Evolutionary conservation across 306 rosid genomes (phyloP).

Genomic region (Gastrolobium bilobum): DNA sequence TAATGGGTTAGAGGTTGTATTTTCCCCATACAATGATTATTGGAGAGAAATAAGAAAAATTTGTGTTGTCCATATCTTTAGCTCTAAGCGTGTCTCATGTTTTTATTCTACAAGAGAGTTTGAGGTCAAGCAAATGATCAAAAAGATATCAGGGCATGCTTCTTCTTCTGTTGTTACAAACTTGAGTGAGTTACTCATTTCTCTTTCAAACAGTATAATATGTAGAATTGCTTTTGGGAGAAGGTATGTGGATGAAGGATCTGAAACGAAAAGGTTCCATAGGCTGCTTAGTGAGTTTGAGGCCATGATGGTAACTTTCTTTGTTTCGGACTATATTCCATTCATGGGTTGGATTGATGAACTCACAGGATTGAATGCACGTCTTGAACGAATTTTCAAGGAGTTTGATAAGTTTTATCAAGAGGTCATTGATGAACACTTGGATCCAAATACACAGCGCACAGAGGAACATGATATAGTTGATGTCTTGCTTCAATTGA

Average conservation of each 20-base stretch:
- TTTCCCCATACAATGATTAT: slow-evolving; percentile 47
- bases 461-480: neutral
- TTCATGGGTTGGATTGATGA: slow-evolving; percentile 56
- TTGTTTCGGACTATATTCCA: slow-evolving; percentile 47
- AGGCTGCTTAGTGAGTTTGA: slow-evolving; percentile 37
- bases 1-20: slow-evolving; percentile 46
- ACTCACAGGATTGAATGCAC: slow-evolving; percentile 29
- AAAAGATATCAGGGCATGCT: slow-evolving; percentile 32
- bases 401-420: slow-evolving; percentile 52
- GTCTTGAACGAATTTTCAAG: slow-evolving; percentile 39
- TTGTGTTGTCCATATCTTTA: slow-evolving; percentile 52
- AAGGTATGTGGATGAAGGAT: slow-evolving; percentile 36
- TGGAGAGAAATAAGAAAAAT: slow-evolving; percentile 63
- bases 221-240: slow-evolving; percentile 57
- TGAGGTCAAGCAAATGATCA: slow-evolving; percentile 39
- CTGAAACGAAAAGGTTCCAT: slow-evolving; percentile 37
- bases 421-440: slow-evolving; percentile 43
- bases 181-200: slow-evolving; percentile 35
- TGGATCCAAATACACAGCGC: neutral
- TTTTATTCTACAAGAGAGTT: slow-evolving; percentile 36
- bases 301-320: slow-evolving; percentile 30
- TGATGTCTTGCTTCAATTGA: slow-evolving; percentile 43
- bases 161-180: slow-evolving; percentile 28
- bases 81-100: slow-evolving; percentile 18
- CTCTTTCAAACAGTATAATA: slow-evolving; percentile 41